These are phyloP conservation scores for Cryphonectria japonica DNA, from an alignment of 2,329 filamentous ascomycete genomes.

Conservation along the genomic window DNA sequence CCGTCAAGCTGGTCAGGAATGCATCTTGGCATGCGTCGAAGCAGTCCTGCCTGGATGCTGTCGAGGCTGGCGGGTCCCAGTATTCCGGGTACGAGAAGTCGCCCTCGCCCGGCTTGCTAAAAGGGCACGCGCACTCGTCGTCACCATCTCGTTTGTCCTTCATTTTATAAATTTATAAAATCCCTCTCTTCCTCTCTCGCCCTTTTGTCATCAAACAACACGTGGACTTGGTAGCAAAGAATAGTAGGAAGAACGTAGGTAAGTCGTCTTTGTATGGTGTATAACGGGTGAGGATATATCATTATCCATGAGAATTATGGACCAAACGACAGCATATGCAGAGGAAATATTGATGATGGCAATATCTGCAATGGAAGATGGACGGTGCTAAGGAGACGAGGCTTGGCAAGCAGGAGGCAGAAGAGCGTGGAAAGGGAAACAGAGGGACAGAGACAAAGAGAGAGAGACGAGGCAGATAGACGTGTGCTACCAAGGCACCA, in stretches of 20 bases:
- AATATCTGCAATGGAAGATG: neutral
- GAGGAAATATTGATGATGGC: constrained; percentile 6
- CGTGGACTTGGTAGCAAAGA: neutral
- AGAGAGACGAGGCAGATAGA: constrained; percentile 4
- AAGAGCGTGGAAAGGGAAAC: constrained; percentile 12
- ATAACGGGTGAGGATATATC: constrained; percentile 14
- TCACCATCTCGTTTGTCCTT: constrained; percentile 14
- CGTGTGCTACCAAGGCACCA: constrained; percentile 5
- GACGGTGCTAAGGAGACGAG: neutral
- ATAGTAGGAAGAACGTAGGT: neutral
- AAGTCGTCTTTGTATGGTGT: constrained; percentile 10
- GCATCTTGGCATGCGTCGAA: constrained; percentile 15
- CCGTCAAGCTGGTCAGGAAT: constrained; percentile 19
- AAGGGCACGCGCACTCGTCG: constrained; percentile 24
- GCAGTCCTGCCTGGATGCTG: constrained; percentile 10
- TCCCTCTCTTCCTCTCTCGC: neutral
- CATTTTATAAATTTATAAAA: neutral
- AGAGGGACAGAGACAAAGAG: no score
- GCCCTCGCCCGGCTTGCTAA: constrained; percentile 16
- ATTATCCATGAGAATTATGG: constrained; percentile 18
- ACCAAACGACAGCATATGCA: constrained; percentile 10
- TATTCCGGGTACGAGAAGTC: constrained; percentile 2
- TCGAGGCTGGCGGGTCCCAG: constrained; percentile 7
- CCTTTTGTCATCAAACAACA: neutral
- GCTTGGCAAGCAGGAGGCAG: constrained; percentile 3